Conservation (phyloP, 306 rosid species). For the Comarum palustre region DNA sequence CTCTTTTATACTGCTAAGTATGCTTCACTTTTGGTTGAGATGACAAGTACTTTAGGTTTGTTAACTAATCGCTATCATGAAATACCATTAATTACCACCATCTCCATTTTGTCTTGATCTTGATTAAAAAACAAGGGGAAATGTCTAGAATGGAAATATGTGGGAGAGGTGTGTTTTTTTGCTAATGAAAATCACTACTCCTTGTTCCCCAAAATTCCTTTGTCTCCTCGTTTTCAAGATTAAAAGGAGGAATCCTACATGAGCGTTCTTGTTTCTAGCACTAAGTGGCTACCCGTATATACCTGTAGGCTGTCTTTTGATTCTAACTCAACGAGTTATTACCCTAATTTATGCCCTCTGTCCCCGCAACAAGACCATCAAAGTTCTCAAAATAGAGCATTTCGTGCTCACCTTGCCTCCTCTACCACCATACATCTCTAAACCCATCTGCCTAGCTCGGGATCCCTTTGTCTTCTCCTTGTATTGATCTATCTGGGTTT, state of each 20-base stretch:
- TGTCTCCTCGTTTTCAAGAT: conserved; percentile 31
- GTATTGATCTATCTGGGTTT: background rate
- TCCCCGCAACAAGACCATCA: conserved; percentile 58
- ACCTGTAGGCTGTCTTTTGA: conserved; percentile 29
- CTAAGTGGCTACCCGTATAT: conserved; percentile 7
- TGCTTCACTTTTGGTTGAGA: background rate
- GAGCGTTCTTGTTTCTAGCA: conserved; percentile 33
- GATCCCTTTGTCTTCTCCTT: conserved; percentile 31
- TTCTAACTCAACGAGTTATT: conserved; percentile 13
- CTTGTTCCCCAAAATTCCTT: conserved; percentile 42
- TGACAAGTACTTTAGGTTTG: conserved; percentile 5
- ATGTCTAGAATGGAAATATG: background rate
- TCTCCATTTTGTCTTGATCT: background rate
- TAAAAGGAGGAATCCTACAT: conserved; percentile 16
- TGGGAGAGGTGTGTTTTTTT: background rate
- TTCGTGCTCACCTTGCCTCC: conserved; percentile 40
- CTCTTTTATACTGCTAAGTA: conserved; percentile 1
- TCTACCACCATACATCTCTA: conserved; percentile 23
- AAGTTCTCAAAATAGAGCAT: conserved; percentile 46
- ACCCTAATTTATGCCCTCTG: conserved; percentile 47
- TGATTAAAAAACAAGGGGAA: background rate
- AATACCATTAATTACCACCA: background rate
- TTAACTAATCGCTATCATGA: background rate
- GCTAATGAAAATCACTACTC: conserved; percentile 19
- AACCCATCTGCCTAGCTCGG: conserved; percentile 23